Conservation (phyloP, 169 alveolate species). For the Plasmodium vivax region DNA sequence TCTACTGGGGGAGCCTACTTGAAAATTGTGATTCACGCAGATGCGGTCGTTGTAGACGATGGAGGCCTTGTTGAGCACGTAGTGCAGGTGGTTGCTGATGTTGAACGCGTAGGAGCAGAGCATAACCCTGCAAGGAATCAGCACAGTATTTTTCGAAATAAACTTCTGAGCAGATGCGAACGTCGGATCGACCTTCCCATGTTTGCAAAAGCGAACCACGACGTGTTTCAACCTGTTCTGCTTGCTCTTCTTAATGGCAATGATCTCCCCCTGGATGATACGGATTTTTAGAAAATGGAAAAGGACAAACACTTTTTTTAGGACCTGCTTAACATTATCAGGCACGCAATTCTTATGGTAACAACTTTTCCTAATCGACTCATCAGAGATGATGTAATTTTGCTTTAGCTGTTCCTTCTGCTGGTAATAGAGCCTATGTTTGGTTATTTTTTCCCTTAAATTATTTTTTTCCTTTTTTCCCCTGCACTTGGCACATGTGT, state of each 20-base stretch:
- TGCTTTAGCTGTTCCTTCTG: slow-evolving; percentile 12
- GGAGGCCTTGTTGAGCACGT: slow-evolving; percentile 47
- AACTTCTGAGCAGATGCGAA: background rate
- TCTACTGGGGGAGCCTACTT: background rate
- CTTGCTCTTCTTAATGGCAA: slow-evolving; percentile 43
- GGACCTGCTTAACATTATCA: slow-evolving; percentile 19
- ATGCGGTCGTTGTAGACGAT: slow-evolving; percentile 45
- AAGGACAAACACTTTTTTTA: slow-evolving; percentile 29
- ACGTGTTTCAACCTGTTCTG: slow-evolving; percentile 13
- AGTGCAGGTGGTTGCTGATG: slow-evolving; percentile 45
- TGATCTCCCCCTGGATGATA: slow-evolving; percentile 41
- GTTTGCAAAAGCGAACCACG: slow-evolving; percentile 40
- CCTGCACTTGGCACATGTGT: slow-evolving; percentile 27
- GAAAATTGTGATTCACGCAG: slow-evolving; percentile 56
- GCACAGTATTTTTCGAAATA: background rate
- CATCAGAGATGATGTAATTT: slow-evolving; percentile 27
- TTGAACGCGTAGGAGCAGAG: slow-evolving; percentile 31
- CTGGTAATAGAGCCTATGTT: slow-evolving; percentile 24
- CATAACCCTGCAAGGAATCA: slow-evolving; percentile 39
- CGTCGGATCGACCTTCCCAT: slow-evolving; percentile 17
- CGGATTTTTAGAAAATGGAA: slow-evolving; percentile 53
- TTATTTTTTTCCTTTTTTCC: background rate
- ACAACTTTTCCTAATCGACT: background rate
- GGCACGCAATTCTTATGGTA: slow-evolving; percentile 32
- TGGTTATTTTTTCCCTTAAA: background rate